These are phyloP conservation scores for Peterozyma toletana DNA, from an alignment of 805 yeast species.

Conservation along the genomic window DNA sequence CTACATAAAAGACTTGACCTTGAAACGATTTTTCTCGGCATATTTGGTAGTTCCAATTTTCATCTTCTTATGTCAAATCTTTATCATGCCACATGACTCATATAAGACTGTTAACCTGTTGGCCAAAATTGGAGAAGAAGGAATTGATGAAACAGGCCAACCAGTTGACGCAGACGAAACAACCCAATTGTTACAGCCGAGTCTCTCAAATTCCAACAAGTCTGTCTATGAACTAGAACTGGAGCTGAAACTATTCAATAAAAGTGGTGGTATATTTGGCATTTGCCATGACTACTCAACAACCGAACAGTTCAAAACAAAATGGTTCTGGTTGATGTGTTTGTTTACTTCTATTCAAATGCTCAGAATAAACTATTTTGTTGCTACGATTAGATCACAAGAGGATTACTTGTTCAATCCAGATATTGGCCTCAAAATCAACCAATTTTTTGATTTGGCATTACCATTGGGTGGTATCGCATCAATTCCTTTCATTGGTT, in stretches of 20 bases:
- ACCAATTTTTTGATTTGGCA: conserved; percentile 76
- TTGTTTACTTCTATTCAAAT: conserved; percentile 79
- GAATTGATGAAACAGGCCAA: conserved; percentile 63
- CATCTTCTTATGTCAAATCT: conserved; percentile 64
- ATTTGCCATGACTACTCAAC: conserved; percentile 55
- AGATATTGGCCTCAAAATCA: conserved; percentile 45
- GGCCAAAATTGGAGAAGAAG: conserved; percentile 65
- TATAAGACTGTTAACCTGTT: conserved; percentile 66
- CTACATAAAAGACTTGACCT: conserved; percentile 28
- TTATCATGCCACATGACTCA: conserved; percentile 73
- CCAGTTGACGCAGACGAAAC: conserved; percentile 38
- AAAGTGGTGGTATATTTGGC: conserved; percentile 70
- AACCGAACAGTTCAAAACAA: conserved; percentile 35
- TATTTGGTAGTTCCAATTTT: conserved; percentile 75
- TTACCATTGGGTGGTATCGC: conserved; percentile 84
- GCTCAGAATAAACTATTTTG: conserved; percentile 88
- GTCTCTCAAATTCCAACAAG: conserved; percentile 24
- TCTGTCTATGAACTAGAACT: conserved; percentile 64
- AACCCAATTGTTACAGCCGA: conserved; percentile 7
- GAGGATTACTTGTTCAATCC: conserved; percentile 62
- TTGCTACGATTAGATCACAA: conserved; percentile 82
- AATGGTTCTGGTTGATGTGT: conserved; percentile 78
- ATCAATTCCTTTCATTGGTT: conserved; percentile 83
- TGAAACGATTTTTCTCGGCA: conserved; percentile 54
- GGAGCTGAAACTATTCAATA: conserved; percentile 42